Evolutionary conservation across 73 alveolate species (phyloP), one percentile per base, ranked within the genome.

Genomic region (Uronychia binucleata): DNA sequence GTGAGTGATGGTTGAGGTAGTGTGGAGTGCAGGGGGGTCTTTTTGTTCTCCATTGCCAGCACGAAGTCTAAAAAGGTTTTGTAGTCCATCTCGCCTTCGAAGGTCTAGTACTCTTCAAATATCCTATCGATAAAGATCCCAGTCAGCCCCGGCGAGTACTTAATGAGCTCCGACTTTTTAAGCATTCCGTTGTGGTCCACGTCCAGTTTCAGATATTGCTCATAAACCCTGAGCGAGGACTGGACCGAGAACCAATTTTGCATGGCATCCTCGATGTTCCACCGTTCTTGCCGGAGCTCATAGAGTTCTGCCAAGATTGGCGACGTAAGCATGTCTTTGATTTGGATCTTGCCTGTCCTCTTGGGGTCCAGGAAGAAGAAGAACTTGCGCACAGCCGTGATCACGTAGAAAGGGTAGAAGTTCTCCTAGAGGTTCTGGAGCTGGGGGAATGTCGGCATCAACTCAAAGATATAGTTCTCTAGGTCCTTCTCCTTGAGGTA

Each of bases 11-110:
- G 96, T 94, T 19, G 94, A 97, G 89, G 96, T 96, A 74, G 99
- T 94, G 86, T 97, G 99, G 30, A 97, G 89, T 1, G 98, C 99
- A 95, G 91, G 26, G 98, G 98, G 58, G 98, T 85, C 87, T 98
- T 98, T 86, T 97, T 97, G 93, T 98, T 98, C 91, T 98, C 99
- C 99, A 98, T 97, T 0, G 99, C 99, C 32, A 98, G 94, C 33
- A 98, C 99, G 83, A 98, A 98, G 91, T 98, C 99, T 1, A 97
- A 81, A 93, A 98, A 98, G 33, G 99, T 96, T 86, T 98, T 98
- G 93, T 97, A 98, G 91, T 98, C 99, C 97, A 97, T 97, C 77
- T 96, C 99, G 31, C 98, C 98, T 89, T 96, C 99, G 83, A 94
- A 97, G 57, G 98, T 96, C 86, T 96, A 90, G 79, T 93, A 96